These are phyloP conservation scores for Carallia pectinifolia DNA, from an alignment of 345 rosid species.

Conservation along the genomic window DNA sequence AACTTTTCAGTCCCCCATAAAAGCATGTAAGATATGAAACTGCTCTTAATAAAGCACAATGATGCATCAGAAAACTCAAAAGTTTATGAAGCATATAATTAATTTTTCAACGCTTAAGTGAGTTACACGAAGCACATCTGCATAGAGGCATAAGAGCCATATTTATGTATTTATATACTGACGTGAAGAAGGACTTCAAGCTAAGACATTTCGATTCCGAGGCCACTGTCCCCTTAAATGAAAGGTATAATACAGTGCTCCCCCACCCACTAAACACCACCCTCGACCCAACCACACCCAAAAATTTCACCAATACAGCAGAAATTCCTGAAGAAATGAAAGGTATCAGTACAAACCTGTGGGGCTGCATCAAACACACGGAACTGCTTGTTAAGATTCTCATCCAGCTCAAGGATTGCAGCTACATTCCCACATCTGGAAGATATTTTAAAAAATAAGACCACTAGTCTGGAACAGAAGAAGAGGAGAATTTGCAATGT, in stretches of 20 bases:
- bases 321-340: not conserved
- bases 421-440: constrained; percentile 96
- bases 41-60: too few relatives aligned
- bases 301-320: not conserved
- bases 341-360: constrained; percentile 45
- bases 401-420: constrained; percentile 85
- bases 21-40: not conserved
- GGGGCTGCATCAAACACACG: constrained; percentile 97
- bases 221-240: not conserved
- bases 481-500: not conserved
- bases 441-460: constrained; percentile 19
- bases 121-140: too few relatives aligned
- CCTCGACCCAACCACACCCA: too few relatives aligned
- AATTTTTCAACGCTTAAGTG: too few relatives aligned
- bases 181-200: too few relatives aligned
- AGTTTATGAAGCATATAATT: too few relatives aligned
- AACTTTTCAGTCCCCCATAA: constrained; percentile 7
- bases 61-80: too few relatives aligned
- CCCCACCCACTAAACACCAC: not conserved
- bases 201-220: too few relatives aligned
- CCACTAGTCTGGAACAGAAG: constrained; percentile 8
- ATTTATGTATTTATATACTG: too few relatives aligned
- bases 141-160: too few relatives aligned
- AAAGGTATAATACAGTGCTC: not conserved
- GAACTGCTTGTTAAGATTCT: constrained; percentile 73